phyloP scores from a whole-genome alignment of 768 basidiomycete genomes.

The Kwoniella sp. region DNA sequence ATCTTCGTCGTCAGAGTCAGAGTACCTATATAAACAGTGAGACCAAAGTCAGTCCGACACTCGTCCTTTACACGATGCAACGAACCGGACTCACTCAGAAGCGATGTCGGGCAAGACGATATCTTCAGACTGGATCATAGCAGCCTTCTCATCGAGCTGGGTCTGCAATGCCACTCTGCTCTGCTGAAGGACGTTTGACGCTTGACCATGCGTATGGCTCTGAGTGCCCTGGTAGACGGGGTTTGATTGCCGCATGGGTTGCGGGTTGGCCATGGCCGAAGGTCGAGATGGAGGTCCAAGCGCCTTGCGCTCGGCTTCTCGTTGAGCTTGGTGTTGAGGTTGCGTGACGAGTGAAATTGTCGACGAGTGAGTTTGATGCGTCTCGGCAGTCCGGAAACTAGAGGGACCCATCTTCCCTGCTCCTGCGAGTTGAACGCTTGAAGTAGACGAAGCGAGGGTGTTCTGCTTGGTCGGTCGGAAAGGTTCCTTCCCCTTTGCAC shows the following conservation, averaged over 20 bases:
- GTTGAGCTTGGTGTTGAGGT: constrained; percentile 7
- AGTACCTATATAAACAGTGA: constrained; percentile 68
- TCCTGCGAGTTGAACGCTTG: constrained; percentile 9
- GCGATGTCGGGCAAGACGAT: constrained; percentile 84
- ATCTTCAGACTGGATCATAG: constrained; percentile 48
- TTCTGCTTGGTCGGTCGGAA: constrained; percentile 30
- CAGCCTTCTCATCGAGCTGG: constrained; percentile 41
- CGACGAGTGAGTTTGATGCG: constrained; percentile 19
- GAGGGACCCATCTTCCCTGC: constrained; percentile 41
- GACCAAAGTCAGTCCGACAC: not conserved
- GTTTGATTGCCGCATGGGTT: constrained; percentile 24
- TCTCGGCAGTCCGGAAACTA: constrained; percentile 36
- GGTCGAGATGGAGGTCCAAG: constrained; percentile 47
- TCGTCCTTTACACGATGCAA: no score
- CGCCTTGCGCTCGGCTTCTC: constrained; percentile 26
- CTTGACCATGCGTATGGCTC: not conserved
- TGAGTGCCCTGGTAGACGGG: constrained; percentile 7
- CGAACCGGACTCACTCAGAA: constrained; percentile 68
- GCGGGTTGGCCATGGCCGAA: constrained; percentile 30
- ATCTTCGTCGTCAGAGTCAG: constrained; percentile 86
- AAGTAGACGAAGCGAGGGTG: constrained; percentile 6
- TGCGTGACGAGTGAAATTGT: constrained; percentile 40
- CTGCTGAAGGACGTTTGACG: constrained; percentile 36
- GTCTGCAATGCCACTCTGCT: constrained; percentile 38
- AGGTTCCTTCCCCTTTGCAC: constrained; percentile 36